Evolutionary conservation across 805 yeast species (phyloP).

Genomic region (Candida nonsorbophila): DNA sequence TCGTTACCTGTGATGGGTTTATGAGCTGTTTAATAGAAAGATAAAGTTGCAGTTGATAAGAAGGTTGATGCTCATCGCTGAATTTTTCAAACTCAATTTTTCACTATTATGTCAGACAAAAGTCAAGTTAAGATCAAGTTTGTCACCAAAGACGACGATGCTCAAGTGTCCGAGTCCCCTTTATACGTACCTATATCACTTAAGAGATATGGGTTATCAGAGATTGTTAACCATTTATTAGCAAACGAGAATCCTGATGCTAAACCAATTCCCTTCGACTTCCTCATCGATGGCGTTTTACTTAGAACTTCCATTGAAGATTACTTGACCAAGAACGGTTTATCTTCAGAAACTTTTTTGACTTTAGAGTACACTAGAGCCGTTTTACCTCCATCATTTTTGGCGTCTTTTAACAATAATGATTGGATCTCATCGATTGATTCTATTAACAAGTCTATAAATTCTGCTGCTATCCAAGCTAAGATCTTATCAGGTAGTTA

Average conservation of each 20-base stretch:
- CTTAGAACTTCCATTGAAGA: slow-evolving; percentile 75
- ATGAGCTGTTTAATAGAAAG: no score
- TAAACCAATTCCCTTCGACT: slow-evolving; percentile 82
- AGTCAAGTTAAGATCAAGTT: slow-evolving; percentile 78
- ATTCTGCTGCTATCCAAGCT: slow-evolving; percentile 29
- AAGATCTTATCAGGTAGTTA: slow-evolving; percentile 83
- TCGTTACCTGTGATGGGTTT: no score
- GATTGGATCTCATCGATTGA: slow-evolving; percentile 90
- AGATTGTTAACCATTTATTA: slow-evolving; percentile 87
- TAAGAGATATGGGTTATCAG: slow-evolving; percentile 89
- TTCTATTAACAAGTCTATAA: slow-evolving; percentile 33
- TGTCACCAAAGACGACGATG: slow-evolving; percentile 82
- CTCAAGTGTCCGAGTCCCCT: slow-evolving; percentile 72
- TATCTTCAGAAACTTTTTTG: slow-evolving; percentile 75
- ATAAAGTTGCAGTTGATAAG: no score
- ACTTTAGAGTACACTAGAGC: slow-evolving; percentile 88
- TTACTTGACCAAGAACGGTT: slow-evolving; percentile 68
- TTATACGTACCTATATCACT: slow-evolving; percentile 81
- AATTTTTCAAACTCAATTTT: no score
- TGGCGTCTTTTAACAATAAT: slow-evolving; percentile 84
- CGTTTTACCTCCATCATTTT: slow-evolving; percentile 87
- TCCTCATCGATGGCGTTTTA: slow-evolving; percentile 79
- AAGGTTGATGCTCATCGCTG: no score
- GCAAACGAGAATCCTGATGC: slow-evolving; percentile 39
- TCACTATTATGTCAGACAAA: no score